These are phyloP conservation scores for Boletus sensibilis DNA, from an alignment of 768 basidiomycete genomes.

Conservation along the genomic window DNA sequence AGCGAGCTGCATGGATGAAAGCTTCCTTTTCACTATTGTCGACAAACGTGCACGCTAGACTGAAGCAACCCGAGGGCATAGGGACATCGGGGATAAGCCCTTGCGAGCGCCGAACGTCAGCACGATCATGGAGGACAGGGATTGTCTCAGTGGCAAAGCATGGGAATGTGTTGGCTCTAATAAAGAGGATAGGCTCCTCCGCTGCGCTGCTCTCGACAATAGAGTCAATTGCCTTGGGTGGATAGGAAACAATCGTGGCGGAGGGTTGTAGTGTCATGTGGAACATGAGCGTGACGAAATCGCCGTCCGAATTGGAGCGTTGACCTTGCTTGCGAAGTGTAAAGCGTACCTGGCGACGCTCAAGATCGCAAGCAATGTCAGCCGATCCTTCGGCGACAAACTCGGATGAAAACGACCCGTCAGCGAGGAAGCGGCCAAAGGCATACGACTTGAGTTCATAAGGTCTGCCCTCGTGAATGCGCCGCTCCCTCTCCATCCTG, in stretches of 20 bases:
- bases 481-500: slow-evolving; percentile 22
- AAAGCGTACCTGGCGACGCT: slow-evolving; percentile 32
- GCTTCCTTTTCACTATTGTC: slow-evolving; percentile 25
- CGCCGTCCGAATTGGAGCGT: slow-evolving; percentile 1
- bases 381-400: slow-evolving; percentile 25
- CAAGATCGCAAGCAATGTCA: slow-evolving; percentile 38
- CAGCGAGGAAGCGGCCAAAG: slow-evolving; percentile 37
- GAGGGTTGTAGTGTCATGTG: background rate
- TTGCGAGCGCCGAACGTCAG: slow-evolving; percentile 19
- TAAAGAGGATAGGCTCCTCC: slow-evolving; percentile 26
- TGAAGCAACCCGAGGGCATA: slow-evolving; percentile 31
- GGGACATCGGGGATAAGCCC: slow-evolving; percentile 26
- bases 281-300: background rate
- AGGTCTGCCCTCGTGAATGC: slow-evolving; percentile 22
- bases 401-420: slow-evolving; percentile 37
- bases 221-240: slow-evolving; percentile 17
- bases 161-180: slow-evolving; percentile 35
- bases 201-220: slow-evolving; percentile 17
- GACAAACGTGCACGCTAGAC: slow-evolving; percentile 31
- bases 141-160: slow-evolving; percentile 16
- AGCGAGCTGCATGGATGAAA: slow-evolving; percentile 27
- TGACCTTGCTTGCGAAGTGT: slow-evolving; percentile 28
- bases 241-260: slow-evolving; percentile 22
- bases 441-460: slow-evolving; percentile 26
- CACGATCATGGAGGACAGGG: background rate